Evolutionary conservation across 495 filamentous ascomycete genomes (phyloP), one percentile per base, ranked within the genome.

Genomic region (Talaromyces liani): DNA sequence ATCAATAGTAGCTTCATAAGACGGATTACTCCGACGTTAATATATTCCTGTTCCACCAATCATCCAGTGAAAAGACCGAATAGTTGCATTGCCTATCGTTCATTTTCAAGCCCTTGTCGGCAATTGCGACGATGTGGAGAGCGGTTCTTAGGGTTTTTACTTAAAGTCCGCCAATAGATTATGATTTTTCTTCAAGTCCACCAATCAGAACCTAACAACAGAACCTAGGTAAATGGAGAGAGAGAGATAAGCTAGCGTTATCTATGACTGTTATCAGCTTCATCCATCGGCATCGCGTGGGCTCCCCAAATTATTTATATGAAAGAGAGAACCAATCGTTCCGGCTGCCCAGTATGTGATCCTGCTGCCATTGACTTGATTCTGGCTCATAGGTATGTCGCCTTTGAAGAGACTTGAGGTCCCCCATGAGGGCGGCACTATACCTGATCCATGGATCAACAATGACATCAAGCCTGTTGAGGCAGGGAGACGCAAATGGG

Each of bases 381-480:
- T 8, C 6, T 58, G 29, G 1, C 25, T 33, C 2, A 20, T n/a
- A 33, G 3, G 4, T 24, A 60, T 36, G 57, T 34, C 47, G n/a
- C 16, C 65, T 6, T 54, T 64, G n/a, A 65, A 54, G 24, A 64
- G 34, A 60, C 61, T 70, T 49, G 41, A 65, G 24, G 54, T 70
- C 20, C 56, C 57, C 33, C 54, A 41, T n/a, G 66, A 70, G 51
- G 66, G 66, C 18, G 68, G 65, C 25, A 58, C 51, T 9, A 20
- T 59, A 1, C 63, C 68, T 18, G 61, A 66, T 27, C 62, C 66
- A 58, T 71, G 70, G 70, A 64, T 71, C 34, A 71, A 71, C 54
- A 66, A 71, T 55, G 70, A 71, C 51, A 71, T 71, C 47, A 70
- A 71, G 58, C 70, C 70, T 45, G 65, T 71, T 16, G 70, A 71